Evolutionary conservation across 345 rosid genomes (phyloP).

Genomic region (Nasturtium officinale): DNA sequence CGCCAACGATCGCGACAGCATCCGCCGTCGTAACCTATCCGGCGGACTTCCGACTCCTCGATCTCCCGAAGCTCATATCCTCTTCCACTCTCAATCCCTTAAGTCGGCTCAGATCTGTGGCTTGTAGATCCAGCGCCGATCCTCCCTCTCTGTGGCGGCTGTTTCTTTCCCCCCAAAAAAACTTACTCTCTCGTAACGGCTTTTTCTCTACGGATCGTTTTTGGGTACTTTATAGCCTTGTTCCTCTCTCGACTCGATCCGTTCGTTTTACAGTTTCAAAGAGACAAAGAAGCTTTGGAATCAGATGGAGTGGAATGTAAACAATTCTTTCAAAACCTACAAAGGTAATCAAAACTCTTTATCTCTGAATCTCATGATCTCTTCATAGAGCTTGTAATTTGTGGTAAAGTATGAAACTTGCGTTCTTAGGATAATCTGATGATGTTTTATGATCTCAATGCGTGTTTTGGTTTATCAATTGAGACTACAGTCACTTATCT

Average conservation of each 20-base stretch:
- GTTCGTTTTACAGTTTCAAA: constrained; percentile 6
- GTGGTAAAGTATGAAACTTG: constrained; percentile 14
- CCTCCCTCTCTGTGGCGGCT: neutral
- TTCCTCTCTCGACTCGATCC: neutral
- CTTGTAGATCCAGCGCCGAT: constrained; percentile 55
- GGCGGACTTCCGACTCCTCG: constrained; percentile 33
- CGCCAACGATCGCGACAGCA: constrained; percentile 24
- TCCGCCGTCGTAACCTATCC: constrained; percentile 24
- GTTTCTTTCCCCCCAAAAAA: constrained; percentile 52
- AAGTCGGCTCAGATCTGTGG: constrained; percentile 71
- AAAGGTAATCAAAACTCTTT: constrained; percentile 58
- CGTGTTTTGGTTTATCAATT: neutral
- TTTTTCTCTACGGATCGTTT: neutral
- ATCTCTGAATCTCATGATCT: neutral
- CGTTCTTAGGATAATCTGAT: neutral
- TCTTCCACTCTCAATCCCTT: constrained; percentile 13
- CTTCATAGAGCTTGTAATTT: constrained; percentile 2
- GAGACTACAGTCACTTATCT: constrained; percentile 7
- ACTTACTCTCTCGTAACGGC: constrained; percentile 36
- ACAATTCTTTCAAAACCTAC: constrained; percentile 70
- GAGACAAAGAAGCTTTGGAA: constrained; percentile 44
- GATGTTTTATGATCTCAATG: neutral
- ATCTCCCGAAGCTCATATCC: constrained; percentile 35
- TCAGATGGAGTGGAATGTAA: constrained; percentile 84
- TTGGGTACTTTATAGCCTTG: neutral